These are phyloP conservation scores for Saccharomycopsis javanensis DNA, from an alignment of 805 yeast species.

Conservation along the genomic window DNA sequence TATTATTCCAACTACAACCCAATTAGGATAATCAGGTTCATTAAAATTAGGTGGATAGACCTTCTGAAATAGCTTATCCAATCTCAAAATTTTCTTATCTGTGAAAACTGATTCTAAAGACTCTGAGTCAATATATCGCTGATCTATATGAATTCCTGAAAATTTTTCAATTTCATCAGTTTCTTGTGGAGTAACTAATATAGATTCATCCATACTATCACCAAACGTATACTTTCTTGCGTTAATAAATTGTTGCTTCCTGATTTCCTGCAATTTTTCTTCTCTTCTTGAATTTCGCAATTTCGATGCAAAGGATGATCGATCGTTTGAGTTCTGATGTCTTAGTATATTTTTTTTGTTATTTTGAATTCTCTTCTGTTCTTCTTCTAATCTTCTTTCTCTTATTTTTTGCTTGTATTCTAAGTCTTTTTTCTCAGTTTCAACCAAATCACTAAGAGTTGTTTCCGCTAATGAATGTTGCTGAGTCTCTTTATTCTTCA, in stretches of 20 bases:
- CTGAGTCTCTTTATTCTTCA: constrained; percentile 7
- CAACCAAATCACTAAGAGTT: neutral
- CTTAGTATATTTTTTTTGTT: neutral
- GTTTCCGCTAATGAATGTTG: constrained; percentile 3
- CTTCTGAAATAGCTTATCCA: constrained; percentile 53
- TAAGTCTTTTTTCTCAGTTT: neutral
- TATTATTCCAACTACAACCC: constrained; percentile 71
- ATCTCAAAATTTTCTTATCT: constrained; percentile 45
- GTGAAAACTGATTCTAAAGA: constrained; percentile 32
- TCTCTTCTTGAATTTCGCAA: neutral
- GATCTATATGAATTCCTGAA: constrained; percentile 35
- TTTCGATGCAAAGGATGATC: constrained; percentile 10
- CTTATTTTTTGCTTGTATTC: neutral
- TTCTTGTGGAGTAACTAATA: constrained; percentile 21
- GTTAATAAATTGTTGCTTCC: constrained; percentile 4
- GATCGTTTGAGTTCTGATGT: neutral
- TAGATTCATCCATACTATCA: neutral
- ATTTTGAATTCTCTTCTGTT: neutral
- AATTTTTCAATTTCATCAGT: constrained; percentile 38
- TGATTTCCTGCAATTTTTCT: constrained; percentile 4
- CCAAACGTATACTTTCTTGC: constrained; percentile 17
- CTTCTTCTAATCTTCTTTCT: neutral
- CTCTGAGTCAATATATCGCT: constrained; percentile 36
- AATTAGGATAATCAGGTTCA: constrained; percentile 65
- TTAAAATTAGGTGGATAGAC: constrained; percentile 58